These are phyloP conservation scores for Pholiota conissans DNA, from an alignment of 768 basidiomycete species.

Conservation along the genomic window DNA sequence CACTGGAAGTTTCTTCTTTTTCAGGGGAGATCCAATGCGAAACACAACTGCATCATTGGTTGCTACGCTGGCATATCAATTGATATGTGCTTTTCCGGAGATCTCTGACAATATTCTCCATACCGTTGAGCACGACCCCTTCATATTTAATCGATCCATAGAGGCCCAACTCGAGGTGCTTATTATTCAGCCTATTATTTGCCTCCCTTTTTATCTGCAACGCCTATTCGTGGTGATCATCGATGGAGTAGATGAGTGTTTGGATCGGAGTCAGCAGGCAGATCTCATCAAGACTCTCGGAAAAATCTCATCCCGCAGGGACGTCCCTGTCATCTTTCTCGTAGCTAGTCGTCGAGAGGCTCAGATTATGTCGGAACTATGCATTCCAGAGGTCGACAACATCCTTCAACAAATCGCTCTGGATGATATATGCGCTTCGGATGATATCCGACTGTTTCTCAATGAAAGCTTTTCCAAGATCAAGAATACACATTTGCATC, in stretches of 20 bases:
- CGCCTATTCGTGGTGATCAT: neutral
- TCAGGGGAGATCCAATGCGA: neutral
- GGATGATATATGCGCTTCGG: too few species aligned
- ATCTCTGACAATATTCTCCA: constrained; percentile 1
- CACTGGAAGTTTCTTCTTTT: constrained; percentile 18
- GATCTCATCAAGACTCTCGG: neutral
- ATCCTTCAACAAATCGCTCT: too few species aligned
- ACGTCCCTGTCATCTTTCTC: too few species aligned
- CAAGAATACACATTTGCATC: too few species aligned
- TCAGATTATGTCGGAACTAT: too few species aligned
- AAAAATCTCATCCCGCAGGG: too few species aligned
- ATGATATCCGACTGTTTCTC: too few species aligned
- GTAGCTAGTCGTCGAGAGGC: too few species aligned
- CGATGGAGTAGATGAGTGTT: constrained; percentile 13
- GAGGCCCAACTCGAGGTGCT: too few species aligned
- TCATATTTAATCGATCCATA: constrained; percentile 8
- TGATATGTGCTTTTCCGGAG: constrained; percentile 3
- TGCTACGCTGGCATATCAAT: constrained; percentile 11
- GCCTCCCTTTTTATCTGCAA: neutral
- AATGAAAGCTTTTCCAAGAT: too few species aligned
- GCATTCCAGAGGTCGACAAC: too few species aligned
- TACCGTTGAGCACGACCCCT: constrained; percentile 6
- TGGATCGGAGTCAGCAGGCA: neutral
- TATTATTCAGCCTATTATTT: constrained; percentile 2
- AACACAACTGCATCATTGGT: constrained; percentile 1